Conservation (phyloP, 164 flowering plant species). For the Tinospora cordifolia region DNA sequence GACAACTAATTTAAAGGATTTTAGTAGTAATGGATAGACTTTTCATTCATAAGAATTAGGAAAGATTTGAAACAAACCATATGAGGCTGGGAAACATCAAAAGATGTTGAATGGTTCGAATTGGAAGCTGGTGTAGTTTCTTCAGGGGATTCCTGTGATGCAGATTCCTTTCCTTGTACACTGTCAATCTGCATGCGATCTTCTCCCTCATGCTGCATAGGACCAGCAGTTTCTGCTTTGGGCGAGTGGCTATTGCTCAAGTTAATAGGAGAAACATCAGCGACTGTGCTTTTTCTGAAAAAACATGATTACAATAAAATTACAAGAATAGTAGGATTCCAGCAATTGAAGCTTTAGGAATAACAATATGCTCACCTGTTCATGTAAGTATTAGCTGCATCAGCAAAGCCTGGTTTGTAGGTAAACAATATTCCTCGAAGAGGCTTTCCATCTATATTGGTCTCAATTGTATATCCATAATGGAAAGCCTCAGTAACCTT, state of each 20-base stretch:
- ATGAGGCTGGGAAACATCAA: slow-evolving; percentile 21
- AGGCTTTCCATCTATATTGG: slow-evolving; percentile 75
- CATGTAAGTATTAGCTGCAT: slow-evolving; percentile 21
- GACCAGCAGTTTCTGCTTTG: slow-evolving; percentile 22
- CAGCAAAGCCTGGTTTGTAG: slow-evolving; percentile 33
- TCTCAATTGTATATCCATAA: slow-evolving; percentile 75
- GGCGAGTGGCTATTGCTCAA: slow-evolving; percentile 24
- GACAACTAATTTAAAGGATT: background rate
- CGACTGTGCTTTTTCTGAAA: slow-evolving; percentile 39
- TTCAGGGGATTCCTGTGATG: slow-evolving; percentile 22
- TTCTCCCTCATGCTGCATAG: slow-evolving; percentile 11
- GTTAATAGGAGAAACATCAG: slow-evolving; percentile 20
- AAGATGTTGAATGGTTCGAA: slow-evolving; percentile 23
- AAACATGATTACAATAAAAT: slow-evolving; percentile 3
- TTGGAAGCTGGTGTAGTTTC: slow-evolving; percentile 27
- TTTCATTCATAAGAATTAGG: background rate
- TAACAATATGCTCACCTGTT: slow-evolving; percentile 38
- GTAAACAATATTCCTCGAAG: slow-evolving; percentile 87
- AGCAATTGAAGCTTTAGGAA: background rate
- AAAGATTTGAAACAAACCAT: slow-evolving; percentile 26
- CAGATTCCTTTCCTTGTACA: slow-evolving; percentile 21
- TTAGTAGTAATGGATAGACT: background rate
- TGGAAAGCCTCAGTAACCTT: slow-evolving; percentile 57
- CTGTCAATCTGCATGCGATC: slow-evolving; percentile 18
- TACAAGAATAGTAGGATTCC: background rate